phyloP scores from a whole-genome alignment of 1,284 basidiomycete genomes.

The Cryptococcus sp. region DNA sequence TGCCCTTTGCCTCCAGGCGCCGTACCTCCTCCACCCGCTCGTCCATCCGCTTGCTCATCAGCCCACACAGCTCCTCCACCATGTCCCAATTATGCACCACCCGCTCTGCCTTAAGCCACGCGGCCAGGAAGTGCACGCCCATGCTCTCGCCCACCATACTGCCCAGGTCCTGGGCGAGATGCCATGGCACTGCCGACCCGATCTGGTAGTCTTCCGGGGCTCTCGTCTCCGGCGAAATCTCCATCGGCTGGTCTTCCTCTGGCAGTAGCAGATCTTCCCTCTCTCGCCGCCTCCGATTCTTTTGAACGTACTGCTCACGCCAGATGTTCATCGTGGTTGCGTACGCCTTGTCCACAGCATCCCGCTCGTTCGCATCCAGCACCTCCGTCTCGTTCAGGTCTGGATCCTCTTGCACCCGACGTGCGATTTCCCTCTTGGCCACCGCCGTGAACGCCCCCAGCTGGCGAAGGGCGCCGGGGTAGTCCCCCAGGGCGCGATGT shows the following conservation, averaged over 20 bases:
- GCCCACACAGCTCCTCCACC: slow-evolving; percentile 13
- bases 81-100: slow-evolving; percentile 10
- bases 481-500: slow-evolving; percentile 8
- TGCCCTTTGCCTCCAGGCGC: too few species aligned
- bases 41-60: slow-evolving; percentile 8
- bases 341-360: slow-evolving; percentile 8
- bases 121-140: slow-evolving; percentile 17
- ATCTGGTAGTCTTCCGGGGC: background rate
- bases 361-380: background rate
- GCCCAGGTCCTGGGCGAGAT: slow-evolving; percentile 19
- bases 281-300: background rate
- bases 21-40: background rate
- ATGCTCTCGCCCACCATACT: slow-evolving; percentile 9
- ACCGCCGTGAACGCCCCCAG: slow-evolving; percentile 15
- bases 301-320: too few species aligned
- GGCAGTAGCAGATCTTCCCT: too few species aligned
- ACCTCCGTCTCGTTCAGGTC: too few species aligned
- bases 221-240: background rate
- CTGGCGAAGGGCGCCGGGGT: slow-evolving; percentile 9
- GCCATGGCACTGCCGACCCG: slow-evolving; percentile 8
- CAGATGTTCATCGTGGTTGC: slow-evolving; percentile 8
- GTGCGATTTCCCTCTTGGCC: background rate
- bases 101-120: slow-evolving; percentile 30
- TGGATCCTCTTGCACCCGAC: too few species aligned
- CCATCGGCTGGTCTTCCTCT: too few species aligned